phyloP scores from a whole-genome alignment of 176 grass and related monocot genomes.

The Avena atlantica region DNA sequence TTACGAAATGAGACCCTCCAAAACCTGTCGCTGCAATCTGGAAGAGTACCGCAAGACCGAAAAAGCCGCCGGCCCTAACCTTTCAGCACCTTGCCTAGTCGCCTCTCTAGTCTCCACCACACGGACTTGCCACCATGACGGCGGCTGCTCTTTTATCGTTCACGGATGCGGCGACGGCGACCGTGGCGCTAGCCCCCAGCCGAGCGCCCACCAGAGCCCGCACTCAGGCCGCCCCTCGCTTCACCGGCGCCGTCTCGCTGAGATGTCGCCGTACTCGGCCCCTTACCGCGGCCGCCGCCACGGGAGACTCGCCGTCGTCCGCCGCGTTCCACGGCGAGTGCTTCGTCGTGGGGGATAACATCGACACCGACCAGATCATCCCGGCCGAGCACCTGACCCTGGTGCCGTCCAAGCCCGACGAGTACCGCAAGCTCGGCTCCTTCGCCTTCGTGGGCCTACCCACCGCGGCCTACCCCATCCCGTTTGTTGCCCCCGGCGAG shows the following conservation, averaged over 20 bases:
- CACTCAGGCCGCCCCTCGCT: not conserved
- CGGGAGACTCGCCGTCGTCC: constrained; percentile 38
- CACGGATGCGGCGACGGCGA: not conserved
- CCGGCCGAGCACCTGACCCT: constrained; percentile 94
- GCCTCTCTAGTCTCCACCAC: not conserved
- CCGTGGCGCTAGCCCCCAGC: not conserved
- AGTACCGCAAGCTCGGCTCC: constrained; percentile 96
- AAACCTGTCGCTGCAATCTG: not conserved
- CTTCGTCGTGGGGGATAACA: constrained; percentile 90
- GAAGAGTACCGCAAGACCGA: not conserved
- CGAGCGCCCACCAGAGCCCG: not conserved
- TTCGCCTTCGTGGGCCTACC: constrained; percentile 77
- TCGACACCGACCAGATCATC: constrained; percentile 99
- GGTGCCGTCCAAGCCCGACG: constrained; percentile 89
- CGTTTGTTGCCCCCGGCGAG: constrained; percentile 66
- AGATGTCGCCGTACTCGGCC: constrained; percentile 30
- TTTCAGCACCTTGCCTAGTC: not conserved
- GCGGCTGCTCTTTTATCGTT: constrained; percentile 19
- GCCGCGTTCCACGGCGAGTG: constrained; percentile 77
- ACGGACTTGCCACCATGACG: constrained; percentile 30
- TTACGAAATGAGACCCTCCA: constrained; percentile 26
- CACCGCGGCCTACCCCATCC: constrained; percentile 53
- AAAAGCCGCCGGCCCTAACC: constrained; percentile 19
- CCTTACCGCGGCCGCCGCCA: not conserved
- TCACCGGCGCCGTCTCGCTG: not conserved